Percentiles rank a stretch among this genome's conserved stretches.
Conservation (phyloP, 1,284 basidiomycete species). For the Sporisorium iseilematis-ciliati region DNA sequence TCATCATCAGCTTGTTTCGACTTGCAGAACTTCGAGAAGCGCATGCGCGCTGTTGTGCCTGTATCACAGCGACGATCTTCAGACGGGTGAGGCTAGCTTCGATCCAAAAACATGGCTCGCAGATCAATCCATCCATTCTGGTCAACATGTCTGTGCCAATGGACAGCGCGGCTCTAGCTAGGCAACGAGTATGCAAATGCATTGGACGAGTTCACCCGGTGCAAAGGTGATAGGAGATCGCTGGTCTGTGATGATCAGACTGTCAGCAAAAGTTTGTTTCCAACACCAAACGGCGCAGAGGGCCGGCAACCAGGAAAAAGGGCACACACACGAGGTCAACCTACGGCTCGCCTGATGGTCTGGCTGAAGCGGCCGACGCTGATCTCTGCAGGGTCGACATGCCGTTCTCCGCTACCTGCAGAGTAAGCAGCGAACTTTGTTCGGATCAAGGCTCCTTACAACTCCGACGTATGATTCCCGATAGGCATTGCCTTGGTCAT, state of each 20-base stretch:
- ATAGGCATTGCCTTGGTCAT: background rate
- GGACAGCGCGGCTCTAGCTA: no score
- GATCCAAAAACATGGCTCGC: no score
- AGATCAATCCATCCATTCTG: no score
- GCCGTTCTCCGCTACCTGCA: background rate
- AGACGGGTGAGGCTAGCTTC: no score
- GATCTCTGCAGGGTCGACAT: background rate
- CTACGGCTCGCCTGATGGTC: constrained; percentile 1
- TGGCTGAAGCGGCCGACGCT: background rate
- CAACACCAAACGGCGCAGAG: constrained; percentile 3
- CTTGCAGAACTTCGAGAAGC: no score
- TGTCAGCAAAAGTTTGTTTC: background rate
- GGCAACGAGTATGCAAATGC: no score
- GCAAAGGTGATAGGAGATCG: no score
- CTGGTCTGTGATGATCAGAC: background rate
- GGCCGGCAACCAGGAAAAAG: background rate
- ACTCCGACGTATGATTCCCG: background rate
- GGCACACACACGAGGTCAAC: background rate
- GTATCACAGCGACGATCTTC: no score
- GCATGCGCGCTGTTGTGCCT: no score
- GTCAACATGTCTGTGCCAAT: no score
- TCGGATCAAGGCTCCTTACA: background rate
- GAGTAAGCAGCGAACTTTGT: background rate
- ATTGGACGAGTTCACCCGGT: no score
- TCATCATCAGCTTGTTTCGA: no score